Base-by-base conservation (phyloP, 306 rosid genomes). In the Fagus sylvatica region DNA sequence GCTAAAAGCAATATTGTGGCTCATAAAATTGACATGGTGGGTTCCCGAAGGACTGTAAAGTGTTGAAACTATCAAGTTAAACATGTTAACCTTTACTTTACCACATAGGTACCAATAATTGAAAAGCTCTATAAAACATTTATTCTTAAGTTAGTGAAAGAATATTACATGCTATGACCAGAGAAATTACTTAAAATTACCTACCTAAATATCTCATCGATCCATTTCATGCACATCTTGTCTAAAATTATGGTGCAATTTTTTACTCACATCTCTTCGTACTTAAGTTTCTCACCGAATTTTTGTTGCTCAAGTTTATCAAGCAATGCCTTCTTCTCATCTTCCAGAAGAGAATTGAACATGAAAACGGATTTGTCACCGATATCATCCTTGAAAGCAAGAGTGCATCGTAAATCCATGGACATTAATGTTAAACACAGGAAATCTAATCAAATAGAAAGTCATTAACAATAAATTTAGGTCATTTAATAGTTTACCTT, bases 321-420 rank as follows among this genome's bases (percentile, higher is more conserved):
- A 59, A 89, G 72, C 89, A 95, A 84, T 43, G 85, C 84, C 79
- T 73, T 76, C 88, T 84, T 92, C 73, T 95, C 90, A 32, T 88
- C 85, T 51, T 87, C 97, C 1, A 71, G 72, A 54, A 95, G 89
- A 67, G 97, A 81, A 65, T 89, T 86, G 88, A 94, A 94, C 76
- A 79, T 80, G 90, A 92, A 94, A 62, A 94, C 97, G 11, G 97
- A 92, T 82, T 92, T 94, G 85, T 94, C 98, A 5, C 98, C 97
- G 13, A 90, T 90, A 84, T 94, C 98, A 86, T 90, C 98, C 97
- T 93, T 79, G 76, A 48, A 79, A 61, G 62, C 62, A 77, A 3
- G 15, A 76, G 62, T 69, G 76, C 74, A 54, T 82, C 67, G 82
- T 30, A 69, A 57, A 65, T n/a, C 70, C 3, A 13, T 42, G 46